Evolutionary conservation across 2,329 filamentous ascomycete species (phyloP).

Genomic region (Lasiodiplodia theobromae): DNA sequence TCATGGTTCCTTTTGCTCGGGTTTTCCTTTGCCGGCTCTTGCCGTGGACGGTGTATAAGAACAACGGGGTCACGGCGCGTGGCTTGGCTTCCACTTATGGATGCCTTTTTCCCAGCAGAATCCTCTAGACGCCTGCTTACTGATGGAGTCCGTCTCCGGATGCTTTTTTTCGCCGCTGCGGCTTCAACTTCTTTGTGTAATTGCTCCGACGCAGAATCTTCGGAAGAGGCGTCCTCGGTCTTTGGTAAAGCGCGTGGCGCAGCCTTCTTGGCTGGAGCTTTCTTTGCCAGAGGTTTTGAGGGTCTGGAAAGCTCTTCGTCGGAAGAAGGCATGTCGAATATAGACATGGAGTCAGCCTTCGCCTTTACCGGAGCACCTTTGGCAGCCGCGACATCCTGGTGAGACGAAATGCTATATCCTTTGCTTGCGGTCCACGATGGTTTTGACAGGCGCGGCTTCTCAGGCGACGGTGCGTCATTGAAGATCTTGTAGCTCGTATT

Average conservation of each 20-base stretch:
- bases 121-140: background rate
- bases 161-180: conserved; percentile 13
- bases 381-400: conserved; percentile 4
- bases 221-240: conserved; percentile 6
- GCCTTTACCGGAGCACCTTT: background rate
- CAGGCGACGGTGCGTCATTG: conserved; percentile 43
- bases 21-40: background rate
- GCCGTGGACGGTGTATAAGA: background rate
- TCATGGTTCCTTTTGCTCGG: background rate
- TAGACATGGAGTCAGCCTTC: conserved; percentile 25
- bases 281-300: background rate
- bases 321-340: conserved; percentile 53
- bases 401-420: background rate
- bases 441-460: conserved; percentile 40
- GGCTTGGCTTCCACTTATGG: background rate
- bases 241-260: background rate
- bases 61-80: background rate
- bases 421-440: conserved; percentile 10
- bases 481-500: conserved; percentile 33
- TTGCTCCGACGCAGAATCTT: conserved; percentile 29
- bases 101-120: conserved; percentile 1
- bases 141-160: conserved; percentile 4
- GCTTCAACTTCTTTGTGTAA: conserved; percentile 17
- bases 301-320: conserved; percentile 37
- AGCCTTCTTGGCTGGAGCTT: background rate